phyloP scores from a whole-genome alignment of 73 alveolate species.

The Stentor coeruleus region DNA sequence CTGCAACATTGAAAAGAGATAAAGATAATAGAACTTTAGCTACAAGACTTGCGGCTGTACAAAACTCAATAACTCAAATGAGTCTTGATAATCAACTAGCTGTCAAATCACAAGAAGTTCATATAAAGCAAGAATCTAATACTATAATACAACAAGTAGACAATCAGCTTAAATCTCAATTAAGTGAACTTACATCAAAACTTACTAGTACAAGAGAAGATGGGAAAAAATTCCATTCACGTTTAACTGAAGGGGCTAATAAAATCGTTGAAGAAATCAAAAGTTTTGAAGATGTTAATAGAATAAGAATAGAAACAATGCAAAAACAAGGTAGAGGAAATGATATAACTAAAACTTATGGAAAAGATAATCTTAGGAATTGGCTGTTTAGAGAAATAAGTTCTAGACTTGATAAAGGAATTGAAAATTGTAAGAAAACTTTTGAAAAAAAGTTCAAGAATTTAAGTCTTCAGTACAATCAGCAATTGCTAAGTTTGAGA shows the following conservation, averaged over 20 bases:
- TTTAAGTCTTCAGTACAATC: not conserved
- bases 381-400: not conserved
- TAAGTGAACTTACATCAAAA: not conserved
- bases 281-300: not conserved
- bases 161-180: not conserved
- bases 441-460: not conserved
- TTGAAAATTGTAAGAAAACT: not conserved
- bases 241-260: not conserved
- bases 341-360: not conserved
- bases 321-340: slow-evolving; percentile 5
- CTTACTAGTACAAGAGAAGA: not conserved
- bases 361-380: not conserved
- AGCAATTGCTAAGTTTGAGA: not conserved
- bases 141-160: not conserved
- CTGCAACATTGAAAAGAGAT: not conserved
- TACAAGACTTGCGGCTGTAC: not conserved
- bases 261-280: not conserved
- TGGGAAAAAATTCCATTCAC: not conserved
- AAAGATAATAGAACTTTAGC: not conserved
- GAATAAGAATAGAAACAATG: not conserved
- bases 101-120: not conserved
- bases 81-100: not conserved
- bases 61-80: not conserved
- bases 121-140: not conserved
- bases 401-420: not conserved